phyloP scores from a whole-genome alignment of 1,284 basidiomycete genomes.

The Inonotus hispidus region DNA sequence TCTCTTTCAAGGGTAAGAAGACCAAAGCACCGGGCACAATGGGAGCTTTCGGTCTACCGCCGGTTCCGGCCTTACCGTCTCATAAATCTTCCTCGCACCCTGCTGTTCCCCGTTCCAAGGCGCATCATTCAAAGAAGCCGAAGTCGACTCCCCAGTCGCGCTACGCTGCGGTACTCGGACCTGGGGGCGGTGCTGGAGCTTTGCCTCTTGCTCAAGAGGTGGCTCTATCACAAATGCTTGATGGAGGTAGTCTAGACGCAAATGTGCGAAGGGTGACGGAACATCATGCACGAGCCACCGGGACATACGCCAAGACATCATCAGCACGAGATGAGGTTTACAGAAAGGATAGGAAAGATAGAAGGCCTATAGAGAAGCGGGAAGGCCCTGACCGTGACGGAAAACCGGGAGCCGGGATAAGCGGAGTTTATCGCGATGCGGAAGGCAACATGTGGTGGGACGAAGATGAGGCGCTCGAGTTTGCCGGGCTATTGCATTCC shows the following conservation, averaged over 20 bases:
- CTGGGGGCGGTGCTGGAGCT: constrained; percentile 32
- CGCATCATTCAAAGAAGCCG: constrained; percentile 26
- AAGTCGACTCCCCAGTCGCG: constrained; percentile 24
- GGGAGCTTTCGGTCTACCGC: background rate
- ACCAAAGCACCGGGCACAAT: background rate
- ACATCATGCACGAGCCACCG: constrained; percentile 41
- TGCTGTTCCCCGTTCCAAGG: background rate
- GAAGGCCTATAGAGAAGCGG: background rate
- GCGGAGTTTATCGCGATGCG: constrained; percentile 51
- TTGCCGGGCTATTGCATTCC: constrained; percentile 39
- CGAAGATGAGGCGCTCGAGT: constrained; percentile 63
- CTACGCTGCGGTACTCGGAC: constrained; percentile 14
- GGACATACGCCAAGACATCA: constrained; percentile 19
- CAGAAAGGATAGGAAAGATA: background rate
- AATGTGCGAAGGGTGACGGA: constrained; percentile 53
- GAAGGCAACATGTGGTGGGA: constrained; percentile 65
- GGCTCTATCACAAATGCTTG: constrained; percentile 58
- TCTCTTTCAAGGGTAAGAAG: constrained; percentile 15
- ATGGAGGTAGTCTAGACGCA: constrained; percentile 55
- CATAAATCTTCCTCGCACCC: background rate
- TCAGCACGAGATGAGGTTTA: constrained; percentile 1
- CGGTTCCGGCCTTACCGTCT: background rate
- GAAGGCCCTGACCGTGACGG: background rate
- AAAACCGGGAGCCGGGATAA: constrained; percentile 32
- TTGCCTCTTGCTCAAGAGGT: constrained; percentile 57